A percentile compares a stretch with the other conserved stretches of the same genome.
Conservation (phyloP, 495 filamentous ascomycete species). For the Penicillium ucsense region DNA sequence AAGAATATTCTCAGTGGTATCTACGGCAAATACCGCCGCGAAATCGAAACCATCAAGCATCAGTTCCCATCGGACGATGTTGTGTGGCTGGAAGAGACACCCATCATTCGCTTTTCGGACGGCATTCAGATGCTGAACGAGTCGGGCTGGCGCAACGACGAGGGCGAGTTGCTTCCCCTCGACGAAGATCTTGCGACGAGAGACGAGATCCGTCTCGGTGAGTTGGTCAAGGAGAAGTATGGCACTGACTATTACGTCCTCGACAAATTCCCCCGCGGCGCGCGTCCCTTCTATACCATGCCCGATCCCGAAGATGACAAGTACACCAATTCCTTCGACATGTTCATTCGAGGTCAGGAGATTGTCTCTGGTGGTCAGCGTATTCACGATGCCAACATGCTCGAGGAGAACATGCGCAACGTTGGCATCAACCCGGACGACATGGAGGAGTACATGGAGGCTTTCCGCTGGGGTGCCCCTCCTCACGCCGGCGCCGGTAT, state of each 20-base stretch:
- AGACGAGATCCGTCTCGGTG: slow-evolving; percentile 78
- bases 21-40: slow-evolving; percentile 52
- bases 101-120: slow-evolving; percentile 69
- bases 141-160: slow-evolving; percentile 67
- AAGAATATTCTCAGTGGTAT: slow-evolving; percentile 73
- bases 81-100: slow-evolving; percentile 76
- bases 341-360: slow-evolving; percentile 90
- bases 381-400: slow-evolving; percentile 68
- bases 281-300: slow-evolving; percentile 91
- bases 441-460: slow-evolving; percentile 83
- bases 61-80: slow-evolving; percentile 59
- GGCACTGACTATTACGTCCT: slow-evolving; percentile 88
- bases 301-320: slow-evolving; percentile 64
- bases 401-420: slow-evolving; percentile 68
- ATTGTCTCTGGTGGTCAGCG: slow-evolving; percentile 87
- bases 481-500: slow-evolving; percentile 88
- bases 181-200: slow-evolving; percentile 74
- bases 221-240: slow-evolving; percentile 76
- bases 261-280: slow-evolving; percentile 82
- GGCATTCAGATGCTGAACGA: slow-evolving; percentile 72
- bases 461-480: slow-evolving; percentile 79
- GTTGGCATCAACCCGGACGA: slow-evolving; percentile 62
- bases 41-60: slow-evolving; percentile 56
- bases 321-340: slow-evolving; percentile 87
- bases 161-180: slow-evolving; percentile 56